phyloP scores from a whole-genome alignment of 2,329 filamentous ascomycete species.

The Thelonectria discophora region DNA sequence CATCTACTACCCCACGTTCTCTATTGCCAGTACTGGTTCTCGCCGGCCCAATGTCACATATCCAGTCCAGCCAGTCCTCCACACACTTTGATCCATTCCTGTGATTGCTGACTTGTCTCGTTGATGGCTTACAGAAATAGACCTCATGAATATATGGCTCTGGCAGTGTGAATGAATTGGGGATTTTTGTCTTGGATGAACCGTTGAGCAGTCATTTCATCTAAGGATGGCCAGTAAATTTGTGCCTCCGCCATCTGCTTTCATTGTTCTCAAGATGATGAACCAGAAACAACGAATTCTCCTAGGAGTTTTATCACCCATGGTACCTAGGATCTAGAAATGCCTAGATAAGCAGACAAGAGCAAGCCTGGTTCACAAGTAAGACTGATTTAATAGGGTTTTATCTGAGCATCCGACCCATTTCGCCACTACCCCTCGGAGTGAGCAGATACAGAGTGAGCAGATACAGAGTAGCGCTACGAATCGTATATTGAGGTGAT shows the following conservation, averaged over 20 bases:
- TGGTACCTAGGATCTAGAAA: slow-evolving; percentile 66
- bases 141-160: no score
- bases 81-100: no score
- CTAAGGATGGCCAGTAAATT: no score
- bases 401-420: slow-evolving; percentile 74
- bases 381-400: slow-evolving; percentile 72
- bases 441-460: slow-evolving; percentile 60
- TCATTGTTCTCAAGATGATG: slow-evolving; percentile 73
- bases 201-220: no score
- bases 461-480: slow-evolving; percentile 32
- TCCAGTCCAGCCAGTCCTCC: no score
- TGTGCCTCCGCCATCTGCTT: slow-evolving; percentile 21
- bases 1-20: no score
- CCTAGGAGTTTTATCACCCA: slow-evolving; percentile 63
- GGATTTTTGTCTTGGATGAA: no score
- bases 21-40: no score
- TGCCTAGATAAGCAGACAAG: slow-evolving; percentile 74
- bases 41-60: no score
- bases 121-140: no score
- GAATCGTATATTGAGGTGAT: neutral
- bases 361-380: slow-evolving; percentile 78
- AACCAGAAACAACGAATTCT: slow-evolving; percentile 71
- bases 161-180: no score
- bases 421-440: slow-evolving; percentile 79
- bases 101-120: no score